These are phyloP conservation scores for Coemansia sp. DNA, from an alignment of 192 early-diverging fungal genomes.

Conservation along the genomic window DNA sequence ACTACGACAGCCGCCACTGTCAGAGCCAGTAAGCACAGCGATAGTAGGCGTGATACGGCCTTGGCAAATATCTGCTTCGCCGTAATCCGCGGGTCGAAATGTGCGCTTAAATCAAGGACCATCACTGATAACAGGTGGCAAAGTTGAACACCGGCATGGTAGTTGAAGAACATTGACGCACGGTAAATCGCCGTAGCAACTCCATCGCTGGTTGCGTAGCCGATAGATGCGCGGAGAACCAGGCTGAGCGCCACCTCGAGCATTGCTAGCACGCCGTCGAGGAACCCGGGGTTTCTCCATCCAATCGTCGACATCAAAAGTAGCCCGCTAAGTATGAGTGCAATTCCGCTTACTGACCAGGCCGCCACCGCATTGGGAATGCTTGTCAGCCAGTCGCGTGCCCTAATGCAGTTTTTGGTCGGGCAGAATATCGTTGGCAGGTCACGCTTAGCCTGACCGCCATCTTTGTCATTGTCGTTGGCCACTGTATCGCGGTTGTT, in stretches of 20 bases:
- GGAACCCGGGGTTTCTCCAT: slow-evolving; percentile 15
- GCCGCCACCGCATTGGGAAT: slow-evolving; percentile 23
- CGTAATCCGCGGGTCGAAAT: slow-evolving; percentile 16
- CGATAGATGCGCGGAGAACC: slow-evolving; percentile 20
- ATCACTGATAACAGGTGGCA: slow-evolving; percentile 12
- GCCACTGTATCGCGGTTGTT: not conserved
- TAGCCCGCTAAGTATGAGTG: not conserved
- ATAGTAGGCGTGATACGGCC: slow-evolving; percentile 12
- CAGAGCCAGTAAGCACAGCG: slow-evolving; percentile 16
- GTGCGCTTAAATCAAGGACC: slow-evolving; percentile 10
- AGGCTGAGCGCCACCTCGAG: slow-evolving; percentile 26
- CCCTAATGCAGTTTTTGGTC: not conserved
- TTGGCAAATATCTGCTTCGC: slow-evolving; percentile 2
- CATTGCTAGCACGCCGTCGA: slow-evolving; percentile 30
- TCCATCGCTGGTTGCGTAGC: not conserved
- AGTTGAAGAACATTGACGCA: slow-evolving; percentile 33
- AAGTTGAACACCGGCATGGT: slow-evolving; percentile 28
- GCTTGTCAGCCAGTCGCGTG: slow-evolving; percentile 28
- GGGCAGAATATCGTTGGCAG: slow-evolving; percentile 14
- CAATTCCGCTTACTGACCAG: slow-evolving; percentile 19
- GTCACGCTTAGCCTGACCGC: not conserved
- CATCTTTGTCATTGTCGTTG: not conserved
- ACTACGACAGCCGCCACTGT: slow-evolving; percentile 11
- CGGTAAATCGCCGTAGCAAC: slow-evolving; percentile 15
- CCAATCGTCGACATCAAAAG: slow-evolving; percentile 10